phyloP scores from a whole-genome alignment of 352 stramenopile species.

The Globisporangium camurandrum region DNA sequence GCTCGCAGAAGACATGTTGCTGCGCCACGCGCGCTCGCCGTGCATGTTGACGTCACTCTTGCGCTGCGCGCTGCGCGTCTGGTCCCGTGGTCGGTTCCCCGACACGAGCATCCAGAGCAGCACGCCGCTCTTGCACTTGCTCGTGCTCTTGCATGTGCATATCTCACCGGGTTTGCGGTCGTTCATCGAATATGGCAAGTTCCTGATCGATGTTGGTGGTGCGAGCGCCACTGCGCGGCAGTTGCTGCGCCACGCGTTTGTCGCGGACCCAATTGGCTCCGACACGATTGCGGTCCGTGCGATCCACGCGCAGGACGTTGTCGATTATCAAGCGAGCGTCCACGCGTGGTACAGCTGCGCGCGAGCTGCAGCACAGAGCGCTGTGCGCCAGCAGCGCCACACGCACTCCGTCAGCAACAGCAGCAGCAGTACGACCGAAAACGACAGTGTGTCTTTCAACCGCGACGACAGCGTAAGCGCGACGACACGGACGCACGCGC shows the following conservation, averaged over 20 bases:
- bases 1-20: constrained; percentile 4
- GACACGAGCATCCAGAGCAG: constrained; percentile 14
- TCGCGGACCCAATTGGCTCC: constrained; percentile 6
- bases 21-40: constrained; percentile 1
- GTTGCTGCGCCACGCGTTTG: constrained; percentile 50
- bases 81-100: constrained; percentile 31
- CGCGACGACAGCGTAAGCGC: background rate
- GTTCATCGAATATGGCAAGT: constrained; percentile 68
- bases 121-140: constrained; percentile 22
- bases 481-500: constrained; percentile 5
- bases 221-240: constrained; percentile 25
- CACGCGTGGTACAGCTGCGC: constrained; percentile 26
- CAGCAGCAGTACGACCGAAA: constrained; percentile 3
- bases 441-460: background rate
- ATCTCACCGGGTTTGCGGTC: constrained; percentile 35
- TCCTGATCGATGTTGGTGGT: constrained; percentile 30
- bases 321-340: constrained; percentile 12
- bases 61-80: constrained; percentile 31
- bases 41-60: constrained; percentile 26
- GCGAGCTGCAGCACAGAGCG: background rate
- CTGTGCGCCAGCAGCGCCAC: background rate
- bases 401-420: background rate
- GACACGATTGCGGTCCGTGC: constrained; percentile 3
- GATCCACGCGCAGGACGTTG: constrained; percentile 4
- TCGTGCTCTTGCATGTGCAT: constrained; percentile 22